Percentiles rank a stretch among this genome's conserved stretches.
Conservation (phyloP, 768 basidiomycete species). For the Dioszegia crocea region DNA sequence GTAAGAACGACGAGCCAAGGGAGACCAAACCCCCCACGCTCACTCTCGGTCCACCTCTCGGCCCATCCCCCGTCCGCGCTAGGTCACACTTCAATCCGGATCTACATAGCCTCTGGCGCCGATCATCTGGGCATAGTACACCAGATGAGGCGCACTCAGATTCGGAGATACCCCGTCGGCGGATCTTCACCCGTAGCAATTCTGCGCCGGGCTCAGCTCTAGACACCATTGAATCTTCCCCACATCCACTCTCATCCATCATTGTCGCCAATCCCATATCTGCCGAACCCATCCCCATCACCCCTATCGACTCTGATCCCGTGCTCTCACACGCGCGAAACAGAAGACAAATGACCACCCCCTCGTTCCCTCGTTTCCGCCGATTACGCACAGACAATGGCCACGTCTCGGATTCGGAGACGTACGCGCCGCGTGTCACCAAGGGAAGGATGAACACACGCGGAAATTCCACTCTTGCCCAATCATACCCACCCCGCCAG, state of each 20-base stretch:
- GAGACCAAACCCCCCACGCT: background rate
- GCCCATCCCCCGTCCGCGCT: background rate
- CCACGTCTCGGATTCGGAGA: slow-evolving; percentile 4
- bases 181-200: slow-evolving; percentile 2
- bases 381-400: background rate
- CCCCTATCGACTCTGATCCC: slow-evolving; percentile 1
- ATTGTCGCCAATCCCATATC: background rate
- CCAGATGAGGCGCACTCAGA: slow-evolving; percentile 2
- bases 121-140: background rate
- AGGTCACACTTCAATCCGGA: background rate
- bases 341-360: slow-evolving; percentile 11
- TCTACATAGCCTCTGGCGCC: background rate
- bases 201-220: background rate
- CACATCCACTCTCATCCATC: slow-evolving; percentile 1
- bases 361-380: slow-evolving; percentile 4
- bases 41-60: background rate
- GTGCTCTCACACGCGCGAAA: background rate
- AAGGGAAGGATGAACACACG: background rate
- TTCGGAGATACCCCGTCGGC: slow-evolving; percentile 5
- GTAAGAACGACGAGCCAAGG: slow-evolving; percentile 1
- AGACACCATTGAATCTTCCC: background rate
- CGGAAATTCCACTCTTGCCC: background rate
- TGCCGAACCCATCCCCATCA: background rate
- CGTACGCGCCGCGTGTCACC: background rate
- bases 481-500: background rate